These are phyloP conservation scores for Fragilariopsis cylindrus DNA, from an alignment of 108 stramenopile species.

Conservation along the genomic window DNA sequence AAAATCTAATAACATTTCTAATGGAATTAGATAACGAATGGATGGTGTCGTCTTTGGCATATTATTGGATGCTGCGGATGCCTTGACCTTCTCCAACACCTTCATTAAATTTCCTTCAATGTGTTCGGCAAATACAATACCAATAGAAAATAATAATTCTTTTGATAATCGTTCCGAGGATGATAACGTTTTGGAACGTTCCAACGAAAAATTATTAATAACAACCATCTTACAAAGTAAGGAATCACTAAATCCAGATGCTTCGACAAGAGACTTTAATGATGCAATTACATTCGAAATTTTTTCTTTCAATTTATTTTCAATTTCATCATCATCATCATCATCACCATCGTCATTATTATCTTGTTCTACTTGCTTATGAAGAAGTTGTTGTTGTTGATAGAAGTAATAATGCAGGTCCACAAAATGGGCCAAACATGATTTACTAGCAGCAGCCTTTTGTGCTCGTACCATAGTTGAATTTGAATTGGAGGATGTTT, in stretches of 20 bases:
- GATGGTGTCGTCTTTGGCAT: slow-evolving; percentile 10
- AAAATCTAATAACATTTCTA: slow-evolving; percentile 26
- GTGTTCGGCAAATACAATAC: slow-evolving; percentile 23
- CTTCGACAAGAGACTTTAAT: slow-evolving; percentile 38
- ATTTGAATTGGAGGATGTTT: slow-evolving; percentile 25
- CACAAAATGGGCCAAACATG: slow-evolving; percentile 59
- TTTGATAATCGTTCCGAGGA: not conserved
- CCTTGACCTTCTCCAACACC: slow-evolving; percentile 13
- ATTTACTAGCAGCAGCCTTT: slow-evolving; percentile 48
- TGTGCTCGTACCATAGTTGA: slow-evolving; percentile 32
- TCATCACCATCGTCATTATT: slow-evolving; percentile 1
- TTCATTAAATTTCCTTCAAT: slow-evolving; percentile 1
- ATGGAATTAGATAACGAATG: slow-evolving; percentile 33
- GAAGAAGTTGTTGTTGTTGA: not conserved
- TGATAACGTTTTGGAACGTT: not conserved
- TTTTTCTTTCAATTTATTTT: slow-evolving; percentile 9
- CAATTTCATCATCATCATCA: slow-evolving; percentile 3
- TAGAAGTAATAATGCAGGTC: slow-evolving; percentile 69
- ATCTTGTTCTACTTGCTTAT: slow-evolving; percentile 7
- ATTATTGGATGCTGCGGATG: not conserved
- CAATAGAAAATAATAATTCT: slow-evolving; percentile 23
- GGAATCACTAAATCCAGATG: slow-evolving; percentile 57
- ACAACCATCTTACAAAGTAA: slow-evolving; percentile 69
- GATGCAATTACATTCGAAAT: slow-evolving; percentile 37
- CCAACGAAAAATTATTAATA: slow-evolving; percentile 59